Evolutionary conservation across 139 green algal genomes (phyloP), one percentile per base, ranked within the genome.

Genomic region (Eudorina sp.): DNA sequence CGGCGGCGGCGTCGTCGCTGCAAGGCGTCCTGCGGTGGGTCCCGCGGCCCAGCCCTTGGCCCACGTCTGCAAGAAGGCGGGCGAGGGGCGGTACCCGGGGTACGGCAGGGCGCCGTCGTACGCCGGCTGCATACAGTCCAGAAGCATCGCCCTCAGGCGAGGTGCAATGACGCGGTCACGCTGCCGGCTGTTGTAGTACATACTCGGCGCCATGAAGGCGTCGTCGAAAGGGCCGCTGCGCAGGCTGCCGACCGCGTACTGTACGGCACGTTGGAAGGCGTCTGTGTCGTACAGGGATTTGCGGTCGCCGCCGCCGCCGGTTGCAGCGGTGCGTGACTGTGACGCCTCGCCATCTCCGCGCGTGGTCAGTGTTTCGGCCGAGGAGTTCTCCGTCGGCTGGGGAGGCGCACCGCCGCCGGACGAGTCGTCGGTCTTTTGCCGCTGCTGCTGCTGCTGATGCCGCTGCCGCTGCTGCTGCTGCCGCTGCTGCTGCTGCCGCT

Each of bases 81-180:
- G 53, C 8, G 87, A 90, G 41, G 87, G 87, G 14, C 40, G 69
- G 79, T 90, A 88, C 53, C 87, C 87, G n/a, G n/a, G n/a, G n/a
- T n/a, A n/a, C 34, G 41, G 69, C 38, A 90, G 79, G 9, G 2
- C 38, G 69, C 87, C 87, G 46, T 78, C 43, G 27, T 11, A 0
- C 2, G 29, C 40, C 2, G 86, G 86, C 40, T 29, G 74, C n/a
- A 80, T 51, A 3, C 53, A 36, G 14, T 78, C 66, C 36, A 89
- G 74, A 0, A 34, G 58, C 53, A n/a, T n/a, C n/a, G n/a, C n/a
- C n/a, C n/a, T n/a, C n/a, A n/a, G 85, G 85, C 55, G 55, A 13
- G 19, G n/a, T 29, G 55, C 23, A 13, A n/a, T 9, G 14, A n/a
- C 70, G 16, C 41, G 34, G 11, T 27, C 14, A 7, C 11, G 40